Percentiles rank a stretch among this genome's conserved stretches.
These are phyloP conservation scores for Hibiscus tridactylites DNA, from an alignment of 345 rosid genomes.

Conservation along the genomic window DNA sequence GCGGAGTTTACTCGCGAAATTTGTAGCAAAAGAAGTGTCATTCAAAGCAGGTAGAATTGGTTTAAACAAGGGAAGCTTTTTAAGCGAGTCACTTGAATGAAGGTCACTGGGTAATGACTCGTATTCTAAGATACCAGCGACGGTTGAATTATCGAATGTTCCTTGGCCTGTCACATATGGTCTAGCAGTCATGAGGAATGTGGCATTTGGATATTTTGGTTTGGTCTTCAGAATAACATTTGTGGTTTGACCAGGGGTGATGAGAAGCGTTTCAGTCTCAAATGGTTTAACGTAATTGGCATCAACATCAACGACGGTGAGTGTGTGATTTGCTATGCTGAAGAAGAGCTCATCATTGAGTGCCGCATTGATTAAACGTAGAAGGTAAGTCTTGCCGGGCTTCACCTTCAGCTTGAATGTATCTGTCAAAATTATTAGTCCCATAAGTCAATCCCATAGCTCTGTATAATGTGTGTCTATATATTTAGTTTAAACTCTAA, in stretches of 20 bases:
- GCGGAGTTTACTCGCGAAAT: conserved; percentile 37
- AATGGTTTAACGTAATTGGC: conserved; percentile 35
- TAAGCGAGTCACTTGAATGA: conserved; percentile 21
- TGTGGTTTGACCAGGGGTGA: conserved; percentile 40
- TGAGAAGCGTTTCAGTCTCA: conserved; percentile 31
- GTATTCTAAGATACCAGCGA: conserved; percentile 34
- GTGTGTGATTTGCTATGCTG: conserved; percentile 42
- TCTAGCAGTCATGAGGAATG: too few relatives aligned
- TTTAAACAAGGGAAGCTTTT: conserved; percentile 34
- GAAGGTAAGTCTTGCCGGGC: conserved; percentile 40
- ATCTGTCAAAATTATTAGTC: conserved; percentile 14
- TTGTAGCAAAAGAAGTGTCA: conserved; percentile 46
- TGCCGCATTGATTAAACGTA: conserved; percentile 43
- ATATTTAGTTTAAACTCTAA: neutral
- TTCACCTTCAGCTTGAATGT: conserved; percentile 41
- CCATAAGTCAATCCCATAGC: neutral
- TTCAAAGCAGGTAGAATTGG: conserved; percentile 46
- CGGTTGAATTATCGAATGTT: conserved; percentile 42
- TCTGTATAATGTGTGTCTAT: neutral
- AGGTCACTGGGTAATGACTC: conserved; percentile 14
- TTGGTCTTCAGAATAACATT: conserved; percentile 9
- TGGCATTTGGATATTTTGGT: too few relatives aligned
- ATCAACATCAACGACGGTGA: conserved; percentile 35
- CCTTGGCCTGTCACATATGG: conserved; percentile 34
- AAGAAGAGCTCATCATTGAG: conserved; percentile 54